Evolutionary conservation across 75 land plant species (phyloP).

Genomic region (Selaginella tamariscina): DNA sequence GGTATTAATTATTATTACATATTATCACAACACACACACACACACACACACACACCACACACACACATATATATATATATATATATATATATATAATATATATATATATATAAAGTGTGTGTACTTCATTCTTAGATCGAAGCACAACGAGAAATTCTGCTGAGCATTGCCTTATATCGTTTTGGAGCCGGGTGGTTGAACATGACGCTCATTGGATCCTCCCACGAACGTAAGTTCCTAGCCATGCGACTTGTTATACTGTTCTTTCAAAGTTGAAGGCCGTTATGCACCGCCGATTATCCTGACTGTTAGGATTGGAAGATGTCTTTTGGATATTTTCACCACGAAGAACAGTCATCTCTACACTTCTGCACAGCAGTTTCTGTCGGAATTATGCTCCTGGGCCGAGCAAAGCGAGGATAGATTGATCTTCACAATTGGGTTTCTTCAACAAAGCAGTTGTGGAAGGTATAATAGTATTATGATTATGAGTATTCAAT

Average conservation of each 20-base stretch:
- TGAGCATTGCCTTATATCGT: slow-evolving; percentile 28
- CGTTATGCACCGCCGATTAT: slow-evolving; percentile 38
- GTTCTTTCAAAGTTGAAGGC: slow-evolving; percentile 54
- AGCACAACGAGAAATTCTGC: slow-evolving; percentile 29
- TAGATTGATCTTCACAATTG: slow-evolving; percentile 39
- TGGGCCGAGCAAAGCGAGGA: slow-evolving; percentile 46
- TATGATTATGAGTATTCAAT: too few relatives aligned
- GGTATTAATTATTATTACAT: too few relatives aligned
- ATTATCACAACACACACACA: too few relatives aligned
- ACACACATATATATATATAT: too few relatives aligned
- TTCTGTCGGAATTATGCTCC: slow-evolving; percentile 39
- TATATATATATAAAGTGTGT: too few relatives aligned
- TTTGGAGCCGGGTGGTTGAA: slow-evolving; percentile 70
- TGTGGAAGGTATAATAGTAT: slow-evolving; percentile 65
- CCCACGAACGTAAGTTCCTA: slow-evolving; percentile 88
- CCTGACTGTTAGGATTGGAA: slow-evolving; percentile 54
- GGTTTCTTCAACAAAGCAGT: slow-evolving; percentile 56
- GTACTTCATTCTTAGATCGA: too few relatives aligned
- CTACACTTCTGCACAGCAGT: slow-evolving; percentile 54
- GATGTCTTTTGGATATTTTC: slow-evolving; percentile 69
- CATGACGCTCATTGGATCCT: slow-evolving; percentile 59
- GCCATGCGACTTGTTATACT: slow-evolving; percentile 67
- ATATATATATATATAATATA: too few relatives aligned
- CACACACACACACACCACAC: too few relatives aligned
- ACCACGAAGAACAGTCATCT: slow-evolving; percentile 59